phyloP scores from a whole-genome alignment of 106 monocot genomes.

The Phalaenopsis aphrodite region DNA sequence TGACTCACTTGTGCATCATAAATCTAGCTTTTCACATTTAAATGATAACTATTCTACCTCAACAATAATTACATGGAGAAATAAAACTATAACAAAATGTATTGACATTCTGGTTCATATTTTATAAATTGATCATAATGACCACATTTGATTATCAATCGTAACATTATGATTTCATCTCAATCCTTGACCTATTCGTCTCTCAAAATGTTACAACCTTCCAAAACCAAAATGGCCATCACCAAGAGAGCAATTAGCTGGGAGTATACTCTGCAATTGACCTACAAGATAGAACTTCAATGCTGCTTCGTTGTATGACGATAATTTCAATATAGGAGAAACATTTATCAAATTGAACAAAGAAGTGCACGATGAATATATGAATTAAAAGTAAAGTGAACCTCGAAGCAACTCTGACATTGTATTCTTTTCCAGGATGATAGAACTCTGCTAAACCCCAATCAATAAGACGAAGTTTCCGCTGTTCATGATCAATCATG shows the following conservation, averaged over 20 bases:
- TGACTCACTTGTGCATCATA: too few relatives aligned
- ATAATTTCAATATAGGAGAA: not conserved
- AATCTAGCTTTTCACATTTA: too few relatives aligned
- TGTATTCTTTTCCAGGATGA: slow-evolving; percentile 93
- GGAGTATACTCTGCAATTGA: not conserved
- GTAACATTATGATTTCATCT: not conserved
- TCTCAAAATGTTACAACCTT: not conserved
- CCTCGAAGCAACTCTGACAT: slow-evolving; percentile 97
- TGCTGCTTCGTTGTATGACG: not conserved
- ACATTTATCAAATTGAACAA: not conserved
- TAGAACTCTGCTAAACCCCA: slow-evolving; percentile 98
- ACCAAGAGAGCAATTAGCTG: not conserved
- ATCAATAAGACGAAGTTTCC: slow-evolving; percentile 84
- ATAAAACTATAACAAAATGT: not conserved
- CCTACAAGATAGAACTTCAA: not conserved
- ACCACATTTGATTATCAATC: not conserved
- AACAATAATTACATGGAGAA: too few relatives aligned
- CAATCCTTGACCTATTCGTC: not conserved
- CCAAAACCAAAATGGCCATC: not conserved
- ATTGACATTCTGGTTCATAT: not conserved
- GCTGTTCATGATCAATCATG: slow-evolving; percentile 95
- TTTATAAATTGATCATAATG: not conserved
- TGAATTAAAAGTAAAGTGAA: slow-evolving; percentile 9
- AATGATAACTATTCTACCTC: too few relatives aligned
- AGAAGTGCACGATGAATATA: not conserved